phyloP scores from a whole-genome alignment of 2,329 filamentous ascomycete species.

The Colletotrichum spaethianum region DNA sequence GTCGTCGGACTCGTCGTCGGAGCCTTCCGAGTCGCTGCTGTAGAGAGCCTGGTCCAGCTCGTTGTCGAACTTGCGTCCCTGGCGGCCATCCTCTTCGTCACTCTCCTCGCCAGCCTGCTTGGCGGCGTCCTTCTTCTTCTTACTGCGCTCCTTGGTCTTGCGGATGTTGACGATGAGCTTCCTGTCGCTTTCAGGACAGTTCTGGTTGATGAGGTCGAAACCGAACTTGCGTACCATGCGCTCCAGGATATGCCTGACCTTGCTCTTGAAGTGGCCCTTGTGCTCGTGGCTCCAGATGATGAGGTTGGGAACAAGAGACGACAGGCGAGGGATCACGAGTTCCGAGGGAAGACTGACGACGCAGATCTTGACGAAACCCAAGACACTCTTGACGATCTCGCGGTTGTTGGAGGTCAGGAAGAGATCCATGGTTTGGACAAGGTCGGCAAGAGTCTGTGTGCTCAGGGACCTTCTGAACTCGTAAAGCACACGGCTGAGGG shows the following conservation, averaged over 20 bases:
- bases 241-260: slow-evolving; percentile 98
- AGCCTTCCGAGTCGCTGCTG: slow-evolving; percentile 77
- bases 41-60: slow-evolving; percentile 98
- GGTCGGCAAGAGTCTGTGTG: slow-evolving; percentile 79
- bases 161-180: slow-evolving; percentile 96
- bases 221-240: slow-evolving; percentile 94
- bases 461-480: slow-evolving; percentile 84
- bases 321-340: slow-evolving; percentile 83
- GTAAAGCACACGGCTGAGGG: slow-evolving; percentile 92
- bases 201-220: slow-evolving; percentile 81
- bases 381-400: slow-evolving; percentile 93
- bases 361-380: slow-evolving; percentile 97
- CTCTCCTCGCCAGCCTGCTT: slow-evolving; percentile 71
- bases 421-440: slow-evolving; percentile 95
- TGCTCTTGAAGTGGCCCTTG: slow-evolving; percentile 95
- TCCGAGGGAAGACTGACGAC: slow-evolving; percentile 87
- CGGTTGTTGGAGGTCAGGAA: slow-evolving; percentile 97
- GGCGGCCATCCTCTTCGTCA: slow-evolving; percentile 67
- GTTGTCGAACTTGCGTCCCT: slow-evolving; percentile 81
- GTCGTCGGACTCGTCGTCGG: slow-evolving; percentile 73
- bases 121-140: slow-evolving; percentile 85
- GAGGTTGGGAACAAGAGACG: slow-evolving; percentile 86
- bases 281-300: slow-evolving; percentile 98
- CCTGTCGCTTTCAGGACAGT: slow-evolving; percentile 87
- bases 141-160: slow-evolving; percentile 92